These are phyloP conservation scores for Leccinum variabile DNA, from an alignment of 1,284 basidiomycete species.

Conservation along the genomic window DNA sequence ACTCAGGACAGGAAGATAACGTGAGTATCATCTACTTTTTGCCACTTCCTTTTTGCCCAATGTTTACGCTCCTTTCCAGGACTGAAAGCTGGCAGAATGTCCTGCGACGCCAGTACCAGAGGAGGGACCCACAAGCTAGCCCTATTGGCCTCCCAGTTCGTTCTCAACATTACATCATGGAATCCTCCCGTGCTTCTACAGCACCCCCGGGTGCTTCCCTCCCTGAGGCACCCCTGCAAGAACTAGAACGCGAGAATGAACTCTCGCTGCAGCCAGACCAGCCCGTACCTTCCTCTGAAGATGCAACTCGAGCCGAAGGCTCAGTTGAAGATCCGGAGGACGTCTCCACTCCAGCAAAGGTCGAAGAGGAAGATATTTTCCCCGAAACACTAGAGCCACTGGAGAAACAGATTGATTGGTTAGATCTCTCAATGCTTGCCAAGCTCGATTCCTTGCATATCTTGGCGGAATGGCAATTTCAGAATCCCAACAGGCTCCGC, in stretches of 20 bases:
- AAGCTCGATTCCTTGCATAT: conserved; percentile 78
- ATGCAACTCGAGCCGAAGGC: background rate
- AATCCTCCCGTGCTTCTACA: conserved; percentile 33
- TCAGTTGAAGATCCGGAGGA: conserved; percentile 6
- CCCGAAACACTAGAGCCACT: conserved; percentile 17
- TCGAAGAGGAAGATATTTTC: conserved; percentile 28
- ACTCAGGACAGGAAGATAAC: conserved; percentile 79
- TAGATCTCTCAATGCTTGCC: conserved; percentile 63
- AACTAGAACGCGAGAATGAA: conserved; percentile 10
- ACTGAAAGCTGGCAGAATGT: conserved; percentile 73
- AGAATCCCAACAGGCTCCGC: conserved; percentile 65
- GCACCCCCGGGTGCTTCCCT: conserved; percentile 15
- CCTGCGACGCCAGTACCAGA: conserved; percentile 69
- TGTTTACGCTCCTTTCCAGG: conserved; percentile 40
- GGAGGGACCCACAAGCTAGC: conserved; percentile 65
- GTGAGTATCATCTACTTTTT: conserved; percentile 46
- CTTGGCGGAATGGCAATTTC: conserved; percentile 80
- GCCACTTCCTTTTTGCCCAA: conserved; percentile 14
- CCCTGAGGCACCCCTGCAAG: conserved; percentile 13
- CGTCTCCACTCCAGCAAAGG: conserved; percentile 10
- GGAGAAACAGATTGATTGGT: conserved; percentile 54
- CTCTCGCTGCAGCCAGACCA: conserved; percentile 6
- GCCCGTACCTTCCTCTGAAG: conserved; percentile 4
- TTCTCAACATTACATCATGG: conserved; percentile 20
- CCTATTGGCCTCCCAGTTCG: conserved; percentile 56